A percentile compares a stretch with the other conserved stretches of the same genome.
Evolutionary conservation across 352 stramenopile genomes (phyloP).

Genomic region (Phytopythium montanum): DNA sequence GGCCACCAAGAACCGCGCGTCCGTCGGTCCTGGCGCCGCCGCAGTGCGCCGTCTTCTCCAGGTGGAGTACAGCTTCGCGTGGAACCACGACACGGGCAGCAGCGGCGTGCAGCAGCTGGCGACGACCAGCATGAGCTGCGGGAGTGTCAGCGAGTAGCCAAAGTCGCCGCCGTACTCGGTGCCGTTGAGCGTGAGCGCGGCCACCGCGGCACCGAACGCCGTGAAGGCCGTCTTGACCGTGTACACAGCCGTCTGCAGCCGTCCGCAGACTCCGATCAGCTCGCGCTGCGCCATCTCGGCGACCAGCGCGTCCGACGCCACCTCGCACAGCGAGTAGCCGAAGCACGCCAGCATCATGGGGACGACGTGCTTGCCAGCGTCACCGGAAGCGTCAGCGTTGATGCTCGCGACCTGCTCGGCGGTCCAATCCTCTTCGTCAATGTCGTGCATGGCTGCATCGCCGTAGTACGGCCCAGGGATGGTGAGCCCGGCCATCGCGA

Average conservation of each 20-base stretch:
- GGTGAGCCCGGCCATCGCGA: constrained; percentile 25
- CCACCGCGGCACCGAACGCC: constrained; percentile 27
- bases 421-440: constrained; percentile 28
- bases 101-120: constrained; percentile 26
- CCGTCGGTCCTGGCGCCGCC: no score
- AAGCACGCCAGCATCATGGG: constrained; percentile 54
- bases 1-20: constrained; percentile 89
- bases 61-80: background rate
- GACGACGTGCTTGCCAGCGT: constrained; percentile 35
- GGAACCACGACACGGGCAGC: constrained; percentile 26
- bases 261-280: constrained; percentile 32
- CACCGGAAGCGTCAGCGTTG: constrained; percentile 20
- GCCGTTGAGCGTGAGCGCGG: constrained; percentile 41
- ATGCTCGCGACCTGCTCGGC: constrained; percentile 25
- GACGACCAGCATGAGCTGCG: constrained; percentile 33
- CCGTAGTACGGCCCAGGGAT: constrained; percentile 35
- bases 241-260: constrained; percentile 42
- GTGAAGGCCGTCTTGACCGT: constrained; percentile 33
- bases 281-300: constrained; percentile 52
- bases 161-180: constrained; percentile 36
- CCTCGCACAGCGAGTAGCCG: constrained; percentile 44
- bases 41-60: no score
- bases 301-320: constrained; percentile 52
- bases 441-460: constrained; percentile 25
- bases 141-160: constrained; percentile 31